Base-by-base conservation (phyloP, 805 yeast genomes). In the Pichia rugopelliculosa region DNA sequence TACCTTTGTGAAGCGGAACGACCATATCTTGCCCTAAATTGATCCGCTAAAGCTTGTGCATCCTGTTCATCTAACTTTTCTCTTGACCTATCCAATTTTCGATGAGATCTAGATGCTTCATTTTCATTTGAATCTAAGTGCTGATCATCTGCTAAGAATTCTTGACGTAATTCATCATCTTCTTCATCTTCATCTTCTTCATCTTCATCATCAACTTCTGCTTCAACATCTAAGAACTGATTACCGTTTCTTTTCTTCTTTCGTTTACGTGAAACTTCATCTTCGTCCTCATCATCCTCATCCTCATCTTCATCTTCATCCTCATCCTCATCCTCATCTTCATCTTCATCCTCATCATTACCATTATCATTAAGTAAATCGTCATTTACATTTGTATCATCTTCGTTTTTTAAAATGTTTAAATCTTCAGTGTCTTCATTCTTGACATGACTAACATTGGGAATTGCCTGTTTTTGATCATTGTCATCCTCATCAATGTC, bases 181-280 rank as follows among this genome's bases (percentile, higher is more conserved):
- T 84, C 98, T 53, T 91, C 98, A 52, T 90, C 98, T 53, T 88
- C 91, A 26, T 82, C 80, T 39, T 85, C 95, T 55, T 91, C 98
- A 47, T 93, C 98, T 56, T 93, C 98, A 52, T 91, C 98, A 65
- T 91, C 96, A 49, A 93, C 99, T 66, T 91, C 98, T 50, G 97
- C 99, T 73, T 93, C 98, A 46, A 93, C 95, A 86, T 93, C 99
- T 68, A 93, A 75, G 66, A 89, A 93, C 73, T 85, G 90, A 66
- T 91, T 91, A 50, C 86, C 74, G 42, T 74, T 75, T 59, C 77
- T 69, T 60, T 74, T 70, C 53, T 71, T 75, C 50, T 70, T 70
- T 42, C 69, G 67, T 40, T 74, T 71, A 6, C 72, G 73, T n/a
- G 68, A 66, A 6, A 71, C 76, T 13, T 75, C 84, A 1, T 76